Base-by-base conservation (phyloP, 257 asterid genomes). In the Capsicum baccatum region DNA sequence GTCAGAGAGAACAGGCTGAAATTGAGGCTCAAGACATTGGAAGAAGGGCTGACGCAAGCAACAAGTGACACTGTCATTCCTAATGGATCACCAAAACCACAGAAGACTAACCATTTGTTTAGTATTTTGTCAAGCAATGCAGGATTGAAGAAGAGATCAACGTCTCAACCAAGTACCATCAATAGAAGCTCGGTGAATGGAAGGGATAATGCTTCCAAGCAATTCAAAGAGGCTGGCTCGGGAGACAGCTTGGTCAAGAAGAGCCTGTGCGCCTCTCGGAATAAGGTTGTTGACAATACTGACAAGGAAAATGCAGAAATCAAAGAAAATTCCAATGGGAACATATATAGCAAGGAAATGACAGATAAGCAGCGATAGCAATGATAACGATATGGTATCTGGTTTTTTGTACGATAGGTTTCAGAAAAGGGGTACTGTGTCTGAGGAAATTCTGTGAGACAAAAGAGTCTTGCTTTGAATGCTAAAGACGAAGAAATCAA, bases 1-100 rank as follows among this genome's bases (percentile, higher is more conserved):
- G 86, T 90, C 97, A 37, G 97, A 96, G 70, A 93, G 95, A 90
- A 96, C 64, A 96, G 93, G 88, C 87, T 96, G 84, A 94, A 88
- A 89, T 83, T 94, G 88, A 93, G 99, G 93, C 89, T 96, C 55
- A 96, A 91, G 90, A 96, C 93, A 21, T 89, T 94, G 67, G 99
- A 93, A 90, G 94, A 92, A 81, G 94, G 95, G 76, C 85, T 96
- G 68, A 94, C 89, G 90, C 83, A 88, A 59, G 82, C 69, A 15
- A 66, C 94, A 84, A 86, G 56, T 85, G 64, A 86, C 69, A 83
- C 85, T 16, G 54, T 14, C 80, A 88, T 84, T 68, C 73, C 89
- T 37, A 88, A 48, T 15, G 93, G 92, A 84, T 81, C 91, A 68
- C 91, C 87, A 56, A 91, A 92, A 86, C 84, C 85, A 26, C 93